Conservation (phyloP, 1,284 basidiomycete species). For the Hemileia vastatrix region DNA sequence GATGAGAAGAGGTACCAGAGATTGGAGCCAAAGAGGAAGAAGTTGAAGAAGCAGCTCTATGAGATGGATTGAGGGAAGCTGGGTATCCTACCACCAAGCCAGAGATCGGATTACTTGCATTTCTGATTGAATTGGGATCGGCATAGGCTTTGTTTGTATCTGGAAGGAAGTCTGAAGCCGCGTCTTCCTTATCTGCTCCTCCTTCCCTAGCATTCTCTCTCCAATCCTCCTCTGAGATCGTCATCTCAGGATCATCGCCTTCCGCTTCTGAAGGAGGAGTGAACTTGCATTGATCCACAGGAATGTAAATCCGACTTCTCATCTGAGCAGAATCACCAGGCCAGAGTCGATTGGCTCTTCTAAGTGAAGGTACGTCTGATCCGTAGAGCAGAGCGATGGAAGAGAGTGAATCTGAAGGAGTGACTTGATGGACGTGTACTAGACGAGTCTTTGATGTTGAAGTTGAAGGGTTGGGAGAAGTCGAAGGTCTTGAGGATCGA, state of each 20-base stretch:
- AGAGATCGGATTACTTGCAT: background rate
- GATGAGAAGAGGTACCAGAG: too few relatives aligned
- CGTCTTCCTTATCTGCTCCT: background rate
- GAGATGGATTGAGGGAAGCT: background rate
- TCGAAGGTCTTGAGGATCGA: background rate
- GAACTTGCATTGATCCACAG: constrained; percentile 36
- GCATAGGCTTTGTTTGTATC: constrained; percentile 30
- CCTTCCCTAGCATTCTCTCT: background rate
- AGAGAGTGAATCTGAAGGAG: constrained; percentile 33
- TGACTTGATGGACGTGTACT: constrained; percentile 39
- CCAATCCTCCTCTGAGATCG: constrained; percentile 13
- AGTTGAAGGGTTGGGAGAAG: constrained; percentile 3
- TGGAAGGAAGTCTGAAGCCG: constrained; percentile 28
- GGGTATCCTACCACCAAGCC: background rate
- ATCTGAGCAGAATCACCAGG: constrained; percentile 39
- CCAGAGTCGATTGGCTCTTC: constrained; percentile 40
- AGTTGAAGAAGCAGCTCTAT: too few relatives aligned
- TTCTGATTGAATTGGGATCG: constrained; percentile 7
- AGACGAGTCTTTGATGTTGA: background rate
- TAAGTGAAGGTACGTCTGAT: constrained; percentile 34
- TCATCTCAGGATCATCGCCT: background rate
- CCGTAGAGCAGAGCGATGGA: constrained; percentile 39
- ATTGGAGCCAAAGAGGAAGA: too few relatives aligned
- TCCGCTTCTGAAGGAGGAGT: constrained; percentile 7
- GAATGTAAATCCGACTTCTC: constrained; percentile 37